Base-by-base conservation (phyloP, 768 basidiomycete species). In the Tylopilus felleus region DNA sequence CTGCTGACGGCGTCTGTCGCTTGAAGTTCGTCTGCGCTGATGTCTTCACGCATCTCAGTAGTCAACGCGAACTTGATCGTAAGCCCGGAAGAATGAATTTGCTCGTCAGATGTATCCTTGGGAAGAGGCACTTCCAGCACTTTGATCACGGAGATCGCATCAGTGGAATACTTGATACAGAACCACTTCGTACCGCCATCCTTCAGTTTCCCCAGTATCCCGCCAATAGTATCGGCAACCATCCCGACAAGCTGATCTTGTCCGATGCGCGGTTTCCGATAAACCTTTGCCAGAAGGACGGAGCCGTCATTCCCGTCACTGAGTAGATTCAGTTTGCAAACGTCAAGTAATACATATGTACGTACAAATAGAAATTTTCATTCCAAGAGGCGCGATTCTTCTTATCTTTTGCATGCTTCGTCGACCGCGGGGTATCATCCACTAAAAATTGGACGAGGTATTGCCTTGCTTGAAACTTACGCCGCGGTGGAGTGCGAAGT, bases 301-400 rank as follows among this genome's bases (percentile, higher is more conserved):
- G 62, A 51, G 29, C 16, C 36, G 28, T 62, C 59, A 8, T 49
- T 31, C 16, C 54, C 61, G 2, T 64, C 61, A 17, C 61, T 62
- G 35, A n/a, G 3, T 33, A 33, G 4, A 40, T 43, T 53, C 49
- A 61, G 44, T 28, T 28, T 4, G 7, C 13, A 22, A 4, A 27
- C 16, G 8, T 27, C 45, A 46, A 25, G 25, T 2, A 27, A 47
- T 27, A 7, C 25, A 22, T 5, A 19, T 42, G 10, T 8, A 63
- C 61, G 13, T 17, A 62, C 61, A 62, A 62, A 45, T 53, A 64
- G 1, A 62, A 42, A 5, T 8, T 49, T 9, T 62, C 58, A 27
- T 57, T 40, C 61, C 61, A 62, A 29, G 39, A 51, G 1, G 43
- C 39, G 9, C 33, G 3, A 40, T 49, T 49, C 23, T 48, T 33